Conservation (phyloP, 2,329 filamentous ascomycete genomes). For the Diplodia seriata region DNA sequence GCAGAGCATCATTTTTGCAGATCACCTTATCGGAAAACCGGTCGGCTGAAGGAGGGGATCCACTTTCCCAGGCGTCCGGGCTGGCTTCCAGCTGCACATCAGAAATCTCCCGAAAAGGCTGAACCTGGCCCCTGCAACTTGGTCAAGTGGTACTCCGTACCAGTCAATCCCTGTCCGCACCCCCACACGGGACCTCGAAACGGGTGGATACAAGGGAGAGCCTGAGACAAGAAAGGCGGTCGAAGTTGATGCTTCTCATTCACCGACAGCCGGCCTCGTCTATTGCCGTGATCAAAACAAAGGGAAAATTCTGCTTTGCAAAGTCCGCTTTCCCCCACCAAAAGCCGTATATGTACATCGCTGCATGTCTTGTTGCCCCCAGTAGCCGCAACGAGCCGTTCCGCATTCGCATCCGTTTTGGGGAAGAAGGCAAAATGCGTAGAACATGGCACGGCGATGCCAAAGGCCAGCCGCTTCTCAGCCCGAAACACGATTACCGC, state of each 20-base stretch:
- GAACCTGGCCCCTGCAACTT: constrained; percentile 5
- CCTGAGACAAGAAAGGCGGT: constrained; percentile 17
- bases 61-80: constrained; percentile 7
- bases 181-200: not conserved
- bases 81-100: constrained; percentile 5
- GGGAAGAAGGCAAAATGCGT: not conserved
- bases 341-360: constrained; percentile 29
- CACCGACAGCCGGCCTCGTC: constrained; percentile 23
- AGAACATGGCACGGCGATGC: not conserved
- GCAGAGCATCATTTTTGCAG: constrained; percentile 10
- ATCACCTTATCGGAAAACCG: constrained; percentile 24
- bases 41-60: constrained; percentile 14
- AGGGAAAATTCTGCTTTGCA: constrained; percentile 16
- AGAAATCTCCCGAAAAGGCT: constrained; percentile 11
- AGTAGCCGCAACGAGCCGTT: constrained; percentile 14
- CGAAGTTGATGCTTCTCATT: constrained; percentile 24
- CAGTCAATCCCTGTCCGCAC: not conserved
- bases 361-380: constrained; percentile 27
- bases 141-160: constrained; percentile 17
- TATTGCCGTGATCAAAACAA: constrained; percentile 28
- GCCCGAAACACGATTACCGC: constrained; percentile 24
- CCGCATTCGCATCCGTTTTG: constrained; percentile 13
- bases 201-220: not conserved
- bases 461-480: constrained; percentile 14
- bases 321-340: not conserved